These are phyloP conservation scores for Paracamarosporium sp. DNA, from an alignment of 2,329 filamentous ascomycete species.

Conservation along the genomic window DNA sequence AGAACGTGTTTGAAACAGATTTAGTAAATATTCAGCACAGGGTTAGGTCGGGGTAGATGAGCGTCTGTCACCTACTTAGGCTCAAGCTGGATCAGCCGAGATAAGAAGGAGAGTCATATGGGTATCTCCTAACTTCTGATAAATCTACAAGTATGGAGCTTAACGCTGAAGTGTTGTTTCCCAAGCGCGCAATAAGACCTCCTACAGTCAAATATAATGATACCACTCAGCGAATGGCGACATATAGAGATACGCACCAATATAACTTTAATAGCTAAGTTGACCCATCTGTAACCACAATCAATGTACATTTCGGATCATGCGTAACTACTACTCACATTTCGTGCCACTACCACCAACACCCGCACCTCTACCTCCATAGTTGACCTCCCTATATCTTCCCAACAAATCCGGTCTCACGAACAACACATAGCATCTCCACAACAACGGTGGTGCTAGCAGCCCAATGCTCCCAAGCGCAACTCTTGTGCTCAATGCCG, in stretches of 20 bases:
- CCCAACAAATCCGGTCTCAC: conserved; percentile 31
- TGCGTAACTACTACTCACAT: conserved; percentile 9
- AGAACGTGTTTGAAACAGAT: no score
- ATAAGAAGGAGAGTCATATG: no score
- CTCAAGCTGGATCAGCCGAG: no score
- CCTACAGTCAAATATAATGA: no score
- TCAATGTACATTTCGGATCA: not conserved
- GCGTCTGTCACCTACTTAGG: no score
- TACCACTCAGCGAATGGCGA: no score
- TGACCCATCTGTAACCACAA: conserved; percentile 13
- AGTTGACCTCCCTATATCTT: conserved; percentile 21
- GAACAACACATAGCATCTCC: conserved; percentile 32
- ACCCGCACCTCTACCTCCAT: not conserved
- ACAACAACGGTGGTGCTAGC: conserved; percentile 27
- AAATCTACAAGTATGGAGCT: no score
- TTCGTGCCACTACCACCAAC: conserved; percentile 8
- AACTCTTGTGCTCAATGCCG: conserved; percentile 27
- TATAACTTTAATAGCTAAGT: not conserved
- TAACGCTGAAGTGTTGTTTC: no score
- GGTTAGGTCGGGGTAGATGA: no score
- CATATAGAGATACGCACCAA: not conserved
- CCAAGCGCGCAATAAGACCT: no score
- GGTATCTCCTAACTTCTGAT: no score
- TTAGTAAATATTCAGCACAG: no score
- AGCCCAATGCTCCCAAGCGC: conserved; percentile 22